A percentile compares a stretch with the other conserved stretches of the same genome.
These are phyloP conservation scores for Talaromyces sp. DNA, from an alignment of 2,329 filamentous ascomycete species.

Conservation along the genomic window DNA sequence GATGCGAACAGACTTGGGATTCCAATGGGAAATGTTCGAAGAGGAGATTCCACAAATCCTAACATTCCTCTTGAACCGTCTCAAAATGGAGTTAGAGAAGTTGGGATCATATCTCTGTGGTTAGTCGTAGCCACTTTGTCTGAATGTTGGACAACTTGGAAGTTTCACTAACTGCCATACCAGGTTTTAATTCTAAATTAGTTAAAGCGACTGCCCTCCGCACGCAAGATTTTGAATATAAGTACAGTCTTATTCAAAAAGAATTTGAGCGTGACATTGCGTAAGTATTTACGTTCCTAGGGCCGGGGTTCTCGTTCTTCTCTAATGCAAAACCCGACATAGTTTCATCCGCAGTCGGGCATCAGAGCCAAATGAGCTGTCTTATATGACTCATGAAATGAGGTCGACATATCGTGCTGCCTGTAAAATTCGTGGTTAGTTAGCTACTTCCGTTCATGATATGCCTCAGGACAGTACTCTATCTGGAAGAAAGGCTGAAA, in stretches of 20 bases:
- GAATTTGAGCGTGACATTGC: background rate
- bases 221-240: background rate
- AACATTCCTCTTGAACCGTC: background rate
- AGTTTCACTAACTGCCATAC: background rate
- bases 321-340: background rate
- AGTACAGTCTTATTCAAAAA: background rate
- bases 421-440: background rate
- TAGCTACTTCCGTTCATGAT: too few relatives aligned
- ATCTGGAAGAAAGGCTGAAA: too few relatives aligned
- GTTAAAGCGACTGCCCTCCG: background rate
- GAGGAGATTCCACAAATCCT: background rate
- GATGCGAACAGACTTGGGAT: background rate
- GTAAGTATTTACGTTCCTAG: background rate
- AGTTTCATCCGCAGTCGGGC: background rate
- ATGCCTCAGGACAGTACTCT: too few relatives aligned
- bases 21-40: conserved; percentile 2
- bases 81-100: background rate
- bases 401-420: background rate
- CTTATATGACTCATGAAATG: background rate
- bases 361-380: background rate
- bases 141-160: background rate
- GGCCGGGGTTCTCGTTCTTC: too few relatives aligned
- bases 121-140: background rate
- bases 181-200: background rate
- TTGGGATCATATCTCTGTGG: background rate